phyloP scores from a whole-genome alignment of 1,284 basidiomycete genomes.

The Mycena sp. region DNA sequence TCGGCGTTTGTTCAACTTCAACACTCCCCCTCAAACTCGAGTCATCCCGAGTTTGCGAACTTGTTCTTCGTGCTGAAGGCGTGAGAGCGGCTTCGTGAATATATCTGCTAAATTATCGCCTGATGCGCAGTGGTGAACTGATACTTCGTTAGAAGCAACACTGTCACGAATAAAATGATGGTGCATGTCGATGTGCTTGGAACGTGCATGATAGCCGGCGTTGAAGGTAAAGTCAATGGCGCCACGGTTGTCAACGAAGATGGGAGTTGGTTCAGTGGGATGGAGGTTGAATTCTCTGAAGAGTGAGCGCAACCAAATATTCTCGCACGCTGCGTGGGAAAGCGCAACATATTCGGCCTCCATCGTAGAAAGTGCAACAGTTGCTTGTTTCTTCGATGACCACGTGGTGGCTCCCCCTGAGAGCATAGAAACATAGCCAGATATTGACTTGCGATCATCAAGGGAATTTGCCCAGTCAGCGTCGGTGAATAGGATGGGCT shows the following conservation, averaged over 20 bases:
- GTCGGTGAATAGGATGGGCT: slow-evolving; percentile 16
- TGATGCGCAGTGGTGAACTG: slow-evolving; percentile 25
- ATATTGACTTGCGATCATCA: slow-evolving; percentile 14
- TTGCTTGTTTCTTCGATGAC: slow-evolving; percentile 19
- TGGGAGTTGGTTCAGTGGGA: not conserved
- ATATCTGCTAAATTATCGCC: slow-evolving; percentile 27
- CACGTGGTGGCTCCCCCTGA: slow-evolving; percentile 13
- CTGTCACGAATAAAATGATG: slow-evolving; percentile 42
- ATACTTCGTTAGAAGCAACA: slow-evolving; percentile 18
- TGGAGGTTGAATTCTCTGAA: slow-evolving; percentile 14
- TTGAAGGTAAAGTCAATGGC: slow-evolving; percentile 40
- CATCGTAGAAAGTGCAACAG: not conserved
- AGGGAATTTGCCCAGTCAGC: slow-evolving; percentile 19
- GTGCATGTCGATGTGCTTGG: slow-evolving; percentile 46
- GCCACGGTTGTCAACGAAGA: slow-evolving; percentile 40
- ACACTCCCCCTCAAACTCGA: slow-evolving; percentile 27
- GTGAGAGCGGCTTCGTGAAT: slow-evolving; percentile 29
- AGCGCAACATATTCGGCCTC: slow-evolving; percentile 17
- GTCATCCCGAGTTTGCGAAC: slow-evolving; percentile 24
- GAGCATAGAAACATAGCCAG: slow-evolving; percentile 24
- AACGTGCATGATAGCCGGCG: slow-evolving; percentile 25
- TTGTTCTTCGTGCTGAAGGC: slow-evolving; percentile 10
- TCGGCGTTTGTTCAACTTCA: slow-evolving; percentile 29
- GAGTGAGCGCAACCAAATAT: slow-evolving; percentile 12
- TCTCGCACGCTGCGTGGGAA: slow-evolving; percentile 10